A percentile compares a stretch with the other conserved stretches of the same genome.
Evolutionary conservation across 306 rosid species (phyloP).

Genomic region (Oxytropis ochrocephala): DNA sequence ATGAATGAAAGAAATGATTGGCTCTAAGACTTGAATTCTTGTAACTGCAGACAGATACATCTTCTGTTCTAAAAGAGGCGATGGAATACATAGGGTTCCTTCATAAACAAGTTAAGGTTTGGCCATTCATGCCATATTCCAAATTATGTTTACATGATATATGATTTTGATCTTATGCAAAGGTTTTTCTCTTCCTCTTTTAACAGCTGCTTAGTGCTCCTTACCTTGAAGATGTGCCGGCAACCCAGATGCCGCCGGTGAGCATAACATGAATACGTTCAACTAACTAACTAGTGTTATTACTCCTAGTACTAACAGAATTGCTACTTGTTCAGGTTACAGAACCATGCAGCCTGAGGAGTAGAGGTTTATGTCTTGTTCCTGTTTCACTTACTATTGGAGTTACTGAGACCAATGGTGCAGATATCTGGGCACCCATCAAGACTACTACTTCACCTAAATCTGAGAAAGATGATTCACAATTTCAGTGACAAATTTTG

Average conservation of each 20-base stretch:
- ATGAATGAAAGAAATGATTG: neutral
- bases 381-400: conserved; percentile 73
- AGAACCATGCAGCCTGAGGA: conserved; percentile 67
- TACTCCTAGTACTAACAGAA: neutral
- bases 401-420: conserved; percentile 88
- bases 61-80: conserved; percentile 88
- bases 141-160: neutral
- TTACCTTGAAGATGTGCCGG: conserved; percentile 57
- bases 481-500: conserved; percentile 39
- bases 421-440: conserved; percentile 97
- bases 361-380: conserved; percentile 81
- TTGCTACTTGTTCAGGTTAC: conserved; percentile 39
- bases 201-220: conserved; percentile 93
- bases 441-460: conserved; percentile 59
- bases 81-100: conserved; percentile 91
- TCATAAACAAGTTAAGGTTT: conserved; percentile 95
- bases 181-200: neutral
- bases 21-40: neutral
- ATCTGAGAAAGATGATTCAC: conserved; percentile 36
- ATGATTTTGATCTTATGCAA: conserved; percentile 23
- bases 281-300: neutral
- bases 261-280: conserved; percentile 23
- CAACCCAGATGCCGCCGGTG: conserved; percentile 65
- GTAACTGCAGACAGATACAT: conserved; percentile 91
- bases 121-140: conserved; percentile 31